These are phyloP conservation scores for Blastomyces emzantsi DNA, from an alignment of 2,329 filamentous ascomycete species.

Conservation along the genomic window DNA sequence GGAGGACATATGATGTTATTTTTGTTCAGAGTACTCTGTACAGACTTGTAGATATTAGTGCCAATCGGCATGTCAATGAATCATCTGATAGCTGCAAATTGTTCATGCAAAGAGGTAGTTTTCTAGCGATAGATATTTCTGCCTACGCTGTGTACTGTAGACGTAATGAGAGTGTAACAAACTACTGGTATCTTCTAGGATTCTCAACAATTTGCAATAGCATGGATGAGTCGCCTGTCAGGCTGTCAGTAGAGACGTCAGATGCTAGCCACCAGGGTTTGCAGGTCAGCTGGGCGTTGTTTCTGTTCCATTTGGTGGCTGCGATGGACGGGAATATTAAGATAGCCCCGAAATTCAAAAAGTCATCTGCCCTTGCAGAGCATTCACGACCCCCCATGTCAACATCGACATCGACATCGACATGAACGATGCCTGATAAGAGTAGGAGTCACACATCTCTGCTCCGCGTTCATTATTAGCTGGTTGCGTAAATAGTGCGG, in stretches of 20 bases:
- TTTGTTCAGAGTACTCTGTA: neutral
- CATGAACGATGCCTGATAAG: neutral
- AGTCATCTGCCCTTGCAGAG: neutral
- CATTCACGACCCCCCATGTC: neutral
- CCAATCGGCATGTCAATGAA: neutral
- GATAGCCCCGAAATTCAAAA: neutral
- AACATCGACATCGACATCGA: neutral
- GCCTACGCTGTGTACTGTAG: neutral
- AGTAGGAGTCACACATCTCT: neutral
- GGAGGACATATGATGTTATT: neutral
- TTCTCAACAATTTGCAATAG: neutral
- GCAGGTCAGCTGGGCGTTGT: neutral
- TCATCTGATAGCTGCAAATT: neutral
- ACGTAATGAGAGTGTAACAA: too few species aligned
- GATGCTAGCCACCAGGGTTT: neutral
- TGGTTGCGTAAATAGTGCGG: neutral
- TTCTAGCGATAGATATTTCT: neutral
- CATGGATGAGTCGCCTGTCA: neutral
- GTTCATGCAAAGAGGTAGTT: neutral
- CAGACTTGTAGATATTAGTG: neutral
- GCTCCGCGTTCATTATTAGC: neutral
- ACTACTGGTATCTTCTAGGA: too few species aligned
- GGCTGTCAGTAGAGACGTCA: neutral
- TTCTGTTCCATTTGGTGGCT: neutral
- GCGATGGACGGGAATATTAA: neutral